Base-by-base conservation (phyloP, 2,329 filamentous ascomycete genomes). In the Aspergillus glaucus region DNA sequence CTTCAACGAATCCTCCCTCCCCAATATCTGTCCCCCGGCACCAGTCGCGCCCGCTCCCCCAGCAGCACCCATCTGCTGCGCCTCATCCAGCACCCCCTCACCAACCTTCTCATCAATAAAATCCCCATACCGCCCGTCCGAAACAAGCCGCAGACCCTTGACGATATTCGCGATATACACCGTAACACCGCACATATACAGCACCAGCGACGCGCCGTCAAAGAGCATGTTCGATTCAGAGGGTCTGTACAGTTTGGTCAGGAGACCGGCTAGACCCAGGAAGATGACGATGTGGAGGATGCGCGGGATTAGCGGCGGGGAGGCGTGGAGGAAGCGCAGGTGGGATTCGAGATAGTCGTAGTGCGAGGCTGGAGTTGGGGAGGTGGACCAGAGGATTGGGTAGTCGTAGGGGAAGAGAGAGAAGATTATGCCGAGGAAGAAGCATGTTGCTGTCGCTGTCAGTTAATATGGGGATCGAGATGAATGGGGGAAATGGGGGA, bases 361-460 rank as follows among this genome's bases (percentile, higher is more conserved):
- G 79, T 92, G 94, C 40, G 78, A 60, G n/a, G 62, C 45, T 4
- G 70, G 65, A 5, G 71, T 72, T 0, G 69, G 62, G 7, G 59
- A 56, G 4, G 68, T 66, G 21, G 71, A 73, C 72, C 72, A 75
- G 5, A 75, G 70, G 45, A 75, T 69, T 12, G 72, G 72, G 58
- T 75, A 75, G 64, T 75, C 93, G 78, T 97, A 98, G 53, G 93
- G 91, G 72, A 97, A 94, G 55, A 85, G 84, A 61, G 90, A 90
- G 80, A 97, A 98, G 71, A 98, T 85, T 70, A 97, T 90, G 61
- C 93, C 93, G 56, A 98, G 86, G 81, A 97, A 95, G 81, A 98
- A 98, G 71, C 88, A 95, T 57, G 87, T 90, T 55, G 87, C 87
- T 91, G 61, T 34, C 22, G 21, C 21, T 21, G 21, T 22, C 22